Base-by-base conservation (phyloP, 2,329 filamentous ascomycete genomes). In the Hymenoscyphus fructigenus region DNA sequence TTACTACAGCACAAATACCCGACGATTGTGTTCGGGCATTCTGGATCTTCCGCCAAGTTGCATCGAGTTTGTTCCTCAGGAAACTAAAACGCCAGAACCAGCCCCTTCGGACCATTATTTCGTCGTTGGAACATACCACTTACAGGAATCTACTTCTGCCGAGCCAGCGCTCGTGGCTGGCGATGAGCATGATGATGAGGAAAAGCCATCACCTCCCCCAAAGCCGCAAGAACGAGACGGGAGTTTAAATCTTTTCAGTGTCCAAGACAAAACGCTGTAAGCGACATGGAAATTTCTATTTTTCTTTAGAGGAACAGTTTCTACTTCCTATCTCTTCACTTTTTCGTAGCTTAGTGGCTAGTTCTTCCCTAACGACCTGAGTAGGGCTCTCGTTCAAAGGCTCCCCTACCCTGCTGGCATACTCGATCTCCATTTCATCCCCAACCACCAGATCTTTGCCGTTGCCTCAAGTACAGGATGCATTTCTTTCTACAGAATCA, bases 361-460 rank as follows among this genome's bases (percentile, higher is more conserved):
- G 23, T 38, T 38, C 41, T 41, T n/a, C 5, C 32, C 59, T 60
- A 26, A 44, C n/a, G 57, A 67, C 69, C 65, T 68, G 64, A 69
- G 29, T 62, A 90, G 87, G 70, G 76, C 76, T 1, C 79, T 83
- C 63, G 72, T 89, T 4, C 85, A 91, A 73, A 88, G 84, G 0
- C 68, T 88, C 4, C 73, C 80, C 5, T 87, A 91, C 26, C 84
- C 87, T 3, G 92, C 88, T 61, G 93, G 92, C 5, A 84, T 97
- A 32, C 84, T 97, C 61, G 93, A 97, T 75, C 80, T 97, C 34
- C 91, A 93, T 71, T 98, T 97, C 76, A 86, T 89, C 66, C 86
- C 85, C 1, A 74, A 78, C 60, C 68, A 72, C 1, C 78, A 77
- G 59, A 78, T 90, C 3, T 83, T 96, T 61, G 92, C 88, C 10